phyloP scores from a whole-genome alignment of 495 filamentous ascomycete genomes.

The Immersiella caudata region DNA sequence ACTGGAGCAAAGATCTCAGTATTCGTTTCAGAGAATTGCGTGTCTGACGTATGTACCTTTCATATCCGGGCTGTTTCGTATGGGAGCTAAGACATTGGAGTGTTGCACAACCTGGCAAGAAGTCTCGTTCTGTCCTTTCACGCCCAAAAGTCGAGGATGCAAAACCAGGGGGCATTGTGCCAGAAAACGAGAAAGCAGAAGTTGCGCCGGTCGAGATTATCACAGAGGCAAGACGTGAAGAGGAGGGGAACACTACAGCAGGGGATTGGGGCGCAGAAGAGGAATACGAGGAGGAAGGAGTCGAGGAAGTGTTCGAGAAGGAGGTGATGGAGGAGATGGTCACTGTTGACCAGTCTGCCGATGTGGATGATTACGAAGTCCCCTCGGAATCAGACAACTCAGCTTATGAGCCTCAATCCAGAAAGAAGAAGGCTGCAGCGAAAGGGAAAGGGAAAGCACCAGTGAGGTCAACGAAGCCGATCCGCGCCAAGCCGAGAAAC shows the following conservation, averaged over 20 bases:
- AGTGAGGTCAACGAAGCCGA: neutral
- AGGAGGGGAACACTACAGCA: neutral
- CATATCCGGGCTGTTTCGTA: neutral
- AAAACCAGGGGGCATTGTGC: neutral
- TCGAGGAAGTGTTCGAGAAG: no score
- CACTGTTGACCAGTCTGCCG: neutral
- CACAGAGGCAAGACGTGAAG: neutral
- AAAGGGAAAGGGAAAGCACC: neutral
- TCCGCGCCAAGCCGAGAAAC: neutral
- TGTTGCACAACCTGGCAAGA: neutral
- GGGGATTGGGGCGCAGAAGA: no score
- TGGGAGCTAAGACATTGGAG: neutral
- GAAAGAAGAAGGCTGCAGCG: neutral
- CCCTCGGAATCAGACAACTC: neutral
- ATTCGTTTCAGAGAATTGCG: conserved; percentile 17
- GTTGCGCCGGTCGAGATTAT: no score
- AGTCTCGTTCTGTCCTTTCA: neutral
- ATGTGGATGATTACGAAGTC: neutral
- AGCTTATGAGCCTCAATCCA: neutral
- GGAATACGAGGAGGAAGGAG: no score
- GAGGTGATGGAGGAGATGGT: no score
- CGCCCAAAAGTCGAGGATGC: neutral
- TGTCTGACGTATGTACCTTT: conserved; percentile 15
- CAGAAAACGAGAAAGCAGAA: neutral
- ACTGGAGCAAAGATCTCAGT: conserved; percentile 22